Percentiles rank a stretch among this genome's conserved stretches.
Evolutionary conservation across 495 filamentous ascomycete species (phyloP).

Genomic region (Paragyromitra xinjiangensis): DNA sequence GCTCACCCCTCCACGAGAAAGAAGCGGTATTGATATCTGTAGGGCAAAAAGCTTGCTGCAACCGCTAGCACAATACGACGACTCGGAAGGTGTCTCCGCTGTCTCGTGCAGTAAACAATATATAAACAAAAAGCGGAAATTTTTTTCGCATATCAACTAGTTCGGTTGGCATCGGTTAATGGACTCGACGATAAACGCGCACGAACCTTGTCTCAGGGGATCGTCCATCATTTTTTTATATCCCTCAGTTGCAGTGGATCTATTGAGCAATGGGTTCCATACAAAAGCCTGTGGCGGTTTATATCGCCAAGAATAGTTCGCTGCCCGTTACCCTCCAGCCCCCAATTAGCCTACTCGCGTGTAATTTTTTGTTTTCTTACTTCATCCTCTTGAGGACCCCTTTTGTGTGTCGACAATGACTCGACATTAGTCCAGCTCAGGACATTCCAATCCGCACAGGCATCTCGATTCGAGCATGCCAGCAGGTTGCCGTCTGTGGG

Average conservation of each 20-base stretch:
- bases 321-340: slow-evolving; percentile 2
- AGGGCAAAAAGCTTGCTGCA: not conserved
- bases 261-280: not conserved
- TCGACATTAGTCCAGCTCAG: slow-evolving; percentile 1
- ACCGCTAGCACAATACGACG: not conserved
- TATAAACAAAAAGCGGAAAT: slow-evolving; percentile 3
- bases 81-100: slow-evolving; percentile 1
- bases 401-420: slow-evolving; percentile 1
- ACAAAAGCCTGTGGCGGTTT: slow-evolving; percentile 15
- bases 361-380: slow-evolving; percentile 1
- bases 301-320: slow-evolving; percentile 33
- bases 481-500: slow-evolving; percentile 12
- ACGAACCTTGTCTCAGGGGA: slow-evolving; percentile 41
- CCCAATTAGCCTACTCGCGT: not conserved
- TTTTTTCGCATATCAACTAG: slow-evolving; percentile 25
- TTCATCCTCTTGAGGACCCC: slow-evolving; percentile 12
- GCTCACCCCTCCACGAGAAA: not conserved
- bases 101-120: slow-evolving; percentile 17
- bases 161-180: slow-evolving; percentile 26
- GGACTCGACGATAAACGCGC: slow-evolving; percentile 8
- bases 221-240: slow-evolving; percentile 34
- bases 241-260: slow-evolving; percentile 36
- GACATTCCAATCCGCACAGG: slow-evolving; percentile 16
- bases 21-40: slow-evolving; percentile 10
- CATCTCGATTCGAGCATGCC: slow-evolving; percentile 24